Evolutionary conservation across 768 basidiomycete species (phyloP), one percentile per base, ranked within the genome.

Genomic region (Coprinellus aureogranulatus): DNA sequence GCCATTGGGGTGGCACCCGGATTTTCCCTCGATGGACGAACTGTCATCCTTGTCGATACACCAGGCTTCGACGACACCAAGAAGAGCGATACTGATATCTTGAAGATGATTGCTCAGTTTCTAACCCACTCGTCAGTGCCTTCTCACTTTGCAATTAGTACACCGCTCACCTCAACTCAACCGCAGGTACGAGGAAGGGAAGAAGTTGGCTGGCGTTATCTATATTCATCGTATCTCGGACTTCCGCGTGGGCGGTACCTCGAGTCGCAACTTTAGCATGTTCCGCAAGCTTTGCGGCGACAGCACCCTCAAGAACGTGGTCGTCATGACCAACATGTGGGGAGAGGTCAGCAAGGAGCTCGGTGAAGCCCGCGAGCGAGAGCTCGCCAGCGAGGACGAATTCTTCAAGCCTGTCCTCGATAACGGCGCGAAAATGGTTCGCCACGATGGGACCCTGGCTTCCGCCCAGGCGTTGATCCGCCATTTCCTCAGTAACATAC

Each of bases 1-100:
- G 70, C 69, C 14, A 77, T 86, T 1, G 72, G 77, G 54, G 67
- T 75, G 3, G 70, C 79, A 0, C 59, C 71, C 8, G 67, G 77
- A 0, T 81, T 84, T 61, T 60, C 68, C 26, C 64, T 82, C 16
- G 76, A 80, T 41, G 79, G 75, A 2, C 67, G 67, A 9, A 62
- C 53, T 16, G 70, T 85, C 37, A 76, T 69, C 0, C 64, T 86
- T 18, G 77, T 86, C 46, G 85, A 86, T 60, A 86, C 84, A 0
- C 84, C 84, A 0, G 84, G 84, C 5, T 86, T 85, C 55, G 84
- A 84, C 59, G 82, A 85, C 62, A 79, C 81, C 3, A 72, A 66
- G 2, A 72, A 70, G 48, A 78, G 73, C 44, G 82, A 83, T 51
- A 72, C 76, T 0, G 79, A 78, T 16, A 68, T 84, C 18, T 67